A percentile compares a stretch with the other conserved stretches of the same genome.
Evolutionary conservation across 148 eudicot species (phyloP).

Genomic region (Amaranthus hypochondriacus): DNA sequence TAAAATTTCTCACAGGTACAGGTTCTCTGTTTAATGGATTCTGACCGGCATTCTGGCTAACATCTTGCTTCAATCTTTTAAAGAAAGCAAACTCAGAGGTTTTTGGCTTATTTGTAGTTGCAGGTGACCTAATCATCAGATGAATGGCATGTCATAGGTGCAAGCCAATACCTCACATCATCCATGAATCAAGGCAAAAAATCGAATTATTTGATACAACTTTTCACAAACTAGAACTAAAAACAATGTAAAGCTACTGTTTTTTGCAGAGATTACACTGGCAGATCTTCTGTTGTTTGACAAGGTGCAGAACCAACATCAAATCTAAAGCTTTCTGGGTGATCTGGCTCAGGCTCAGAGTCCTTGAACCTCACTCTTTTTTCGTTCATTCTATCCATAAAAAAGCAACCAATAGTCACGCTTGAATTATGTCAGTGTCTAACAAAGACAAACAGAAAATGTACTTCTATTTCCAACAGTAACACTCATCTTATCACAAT

Average conservation of each 20-base stretch:
- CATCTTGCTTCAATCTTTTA: conserved; percentile 52
- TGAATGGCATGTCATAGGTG: conserved; percentile 4
- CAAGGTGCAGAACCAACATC: conserved; percentile 11
- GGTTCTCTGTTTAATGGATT: conserved; percentile 24
- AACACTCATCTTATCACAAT: background rate
- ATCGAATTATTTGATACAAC: background rate
- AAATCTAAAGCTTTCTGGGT: conserved; percentile 12
- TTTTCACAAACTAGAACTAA: background rate
- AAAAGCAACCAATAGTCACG: background rate
- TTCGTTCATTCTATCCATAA: conserved; percentile 28
- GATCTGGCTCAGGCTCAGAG: conserved; percentile 17
- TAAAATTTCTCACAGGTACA: conserved; percentile 16
- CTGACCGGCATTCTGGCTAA: conserved; percentile 21
- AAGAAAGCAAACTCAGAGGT: conserved; percentile 82
- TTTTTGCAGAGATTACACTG: conserved; percentile 11
- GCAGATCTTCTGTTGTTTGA: conserved; percentile 27
- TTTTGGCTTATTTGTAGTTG: conserved; percentile 41
- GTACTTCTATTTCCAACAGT: background rate
- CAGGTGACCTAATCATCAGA: conserved; percentile 20
- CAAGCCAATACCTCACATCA: background rate
- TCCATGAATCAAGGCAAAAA: background rate
- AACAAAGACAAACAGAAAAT: background rate
- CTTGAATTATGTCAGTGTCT: background rate
- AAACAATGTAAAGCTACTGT: background rate
- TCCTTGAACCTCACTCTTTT: conserved; percentile 43